Percentiles rank a stretch among this genome's conserved stretches.
These are phyloP conservation scores for Metarhizium sp. DNA, from an alignment of 2,329 filamentous ascomycete genomes.

Conservation along the genomic window DNA sequence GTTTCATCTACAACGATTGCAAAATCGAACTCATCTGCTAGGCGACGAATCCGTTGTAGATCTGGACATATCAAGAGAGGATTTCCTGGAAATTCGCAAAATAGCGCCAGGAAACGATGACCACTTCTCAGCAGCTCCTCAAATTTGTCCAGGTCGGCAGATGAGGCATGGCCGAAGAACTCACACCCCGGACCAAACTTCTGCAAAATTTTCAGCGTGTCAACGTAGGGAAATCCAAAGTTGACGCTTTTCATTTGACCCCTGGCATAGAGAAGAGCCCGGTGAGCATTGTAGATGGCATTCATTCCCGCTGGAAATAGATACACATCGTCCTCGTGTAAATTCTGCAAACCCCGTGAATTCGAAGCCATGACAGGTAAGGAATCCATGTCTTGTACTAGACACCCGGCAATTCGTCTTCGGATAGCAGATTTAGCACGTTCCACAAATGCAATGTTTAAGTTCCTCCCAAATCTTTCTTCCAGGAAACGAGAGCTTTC, in stretches of 20 bases:
- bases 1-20: conserved; percentile 91
- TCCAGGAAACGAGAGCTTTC: conserved; percentile 81
- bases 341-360: conserved; percentile 48
- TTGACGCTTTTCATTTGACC: conserved; percentile 68
- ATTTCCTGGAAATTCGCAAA: conserved; percentile 93
- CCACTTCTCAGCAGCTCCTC: conserved; percentile 61
- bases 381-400: conserved; percentile 56
- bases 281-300: conserved; percentile 83
- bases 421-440: conserved; percentile 81
- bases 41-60: conserved; percentile 64
- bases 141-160: conserved; percentile 73
- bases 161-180: conserved; percentile 77
- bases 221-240: conserved; percentile 96
- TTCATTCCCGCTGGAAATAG: conserved; percentile 90
- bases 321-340: conserved; percentile 81
- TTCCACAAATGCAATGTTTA: conserved; percentile 68
- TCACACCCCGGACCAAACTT: conserved; percentile 86
- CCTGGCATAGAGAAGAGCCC: conserved; percentile 56
- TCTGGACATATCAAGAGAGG: conserved; percentile 81
- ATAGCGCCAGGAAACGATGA: conserved; percentile 71
- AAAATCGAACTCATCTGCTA: conserved; percentile 82
- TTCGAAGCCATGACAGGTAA: conserved; percentile 26
- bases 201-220: conserved; percentile 87
- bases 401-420: conserved; percentile 77
- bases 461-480: conserved; percentile 86